phyloP scores from a whole-genome alignment of 2,329 filamentous ascomycete species.

The Cladosporium sp. region DNA sequence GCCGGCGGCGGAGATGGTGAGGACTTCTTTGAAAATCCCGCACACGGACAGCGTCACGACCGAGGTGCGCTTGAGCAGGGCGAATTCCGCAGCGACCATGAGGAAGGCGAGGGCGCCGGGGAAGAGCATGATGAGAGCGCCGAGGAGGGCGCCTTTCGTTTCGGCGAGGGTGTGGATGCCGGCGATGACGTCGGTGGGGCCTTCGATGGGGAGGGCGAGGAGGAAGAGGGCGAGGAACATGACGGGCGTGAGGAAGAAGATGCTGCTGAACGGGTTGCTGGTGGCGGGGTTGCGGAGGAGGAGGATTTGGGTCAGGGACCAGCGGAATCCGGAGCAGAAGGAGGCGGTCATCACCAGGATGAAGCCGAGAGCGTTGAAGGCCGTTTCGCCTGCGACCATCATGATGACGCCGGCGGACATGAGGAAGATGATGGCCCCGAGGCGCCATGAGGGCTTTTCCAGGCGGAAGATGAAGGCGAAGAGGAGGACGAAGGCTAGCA shows the following conservation, averaged over 20 bases:
- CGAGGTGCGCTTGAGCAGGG: conserved; percentile 86
- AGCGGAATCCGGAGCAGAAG: conserved; percentile 94
- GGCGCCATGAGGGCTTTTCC: conserved; percentile 78
- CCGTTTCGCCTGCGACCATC: conserved; percentile 96
- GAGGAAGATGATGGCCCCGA: conserved; percentile 80
- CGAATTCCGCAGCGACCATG: conserved; percentile 97
- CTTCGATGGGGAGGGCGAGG: conserved; percentile 84
- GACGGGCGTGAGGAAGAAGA: conserved; percentile 94
- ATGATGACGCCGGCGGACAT: conserved; percentile 95
- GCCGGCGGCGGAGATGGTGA: conserved; percentile 87
- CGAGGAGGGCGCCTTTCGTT: conserved; percentile 63
- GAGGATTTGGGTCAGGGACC: conserved; percentile 97
- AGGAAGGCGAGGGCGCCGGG: conserved; percentile 88
- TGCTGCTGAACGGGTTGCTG: conserved; percentile 92
- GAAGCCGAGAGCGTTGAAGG: conserved; percentile 84
- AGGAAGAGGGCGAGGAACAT: conserved; percentile 84
- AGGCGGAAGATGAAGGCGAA: conserved; percentile 94
- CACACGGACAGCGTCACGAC: conserved; percentile 96
- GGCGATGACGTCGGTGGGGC: conserved; percentile 61
- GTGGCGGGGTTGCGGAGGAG: conserved; percentile 91
- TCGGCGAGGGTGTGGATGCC: conserved; percentile 62
- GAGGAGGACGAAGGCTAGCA: conserved; percentile 87
- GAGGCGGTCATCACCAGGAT: conserved; percentile 87
- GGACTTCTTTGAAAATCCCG: conserved; percentile 97
- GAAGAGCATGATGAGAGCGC: conserved; percentile 75